Base-by-base conservation (phyloP, 768 basidiomycete species). In the Sarcodon aspratus region DNA sequence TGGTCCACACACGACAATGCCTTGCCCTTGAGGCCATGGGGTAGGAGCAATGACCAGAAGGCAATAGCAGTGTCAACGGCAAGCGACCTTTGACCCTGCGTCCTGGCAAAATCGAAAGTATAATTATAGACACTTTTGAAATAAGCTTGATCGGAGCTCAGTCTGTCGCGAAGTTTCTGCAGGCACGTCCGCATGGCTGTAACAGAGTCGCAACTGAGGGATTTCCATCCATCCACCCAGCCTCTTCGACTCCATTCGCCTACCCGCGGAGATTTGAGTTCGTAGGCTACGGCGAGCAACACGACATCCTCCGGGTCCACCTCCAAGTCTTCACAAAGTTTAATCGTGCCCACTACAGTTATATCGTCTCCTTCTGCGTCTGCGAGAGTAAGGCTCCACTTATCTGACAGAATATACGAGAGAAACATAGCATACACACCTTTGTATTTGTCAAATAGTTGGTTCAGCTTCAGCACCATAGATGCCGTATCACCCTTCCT, bases 211-310 rank as follows among this genome's bases (percentile, higher is more conserved):
- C 73, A 75, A 31, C 82, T 76, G 34, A 85, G 65, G 11, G 57
- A 61, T 63, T 80, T 85, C 89, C 90, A 91, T 1, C 89, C 90
- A 0, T 87, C 84, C 34, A 78, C 56, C 88, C 88, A 94, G 0
- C 79, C 82, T 51, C 76, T 67, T 54, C 68, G 73, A 33, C 69
- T 71, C 82, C 89, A 95, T 50, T 74, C 70, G 1, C 85, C 89
- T 46, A 94, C 68, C 51, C 67, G 57, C 0, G 83, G 84, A 5
- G 85, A 85, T 59, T 85, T 82, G 21, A 91, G 73, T 57, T 91
- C 86, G 57, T 73, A 88, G 8, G 90, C 91, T 36, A 95, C 68
- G 6, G 85, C 79, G 38, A 94, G 74, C 46, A 94, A 68, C 7
- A 90, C 86, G 18, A 87, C 81, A 56, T 93, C 86, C 53, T 89